Evolutionary conservation across 2,329 filamentous ascomycete species (phyloP).

Genomic region (Coleophoma eucalyptorum): DNA sequence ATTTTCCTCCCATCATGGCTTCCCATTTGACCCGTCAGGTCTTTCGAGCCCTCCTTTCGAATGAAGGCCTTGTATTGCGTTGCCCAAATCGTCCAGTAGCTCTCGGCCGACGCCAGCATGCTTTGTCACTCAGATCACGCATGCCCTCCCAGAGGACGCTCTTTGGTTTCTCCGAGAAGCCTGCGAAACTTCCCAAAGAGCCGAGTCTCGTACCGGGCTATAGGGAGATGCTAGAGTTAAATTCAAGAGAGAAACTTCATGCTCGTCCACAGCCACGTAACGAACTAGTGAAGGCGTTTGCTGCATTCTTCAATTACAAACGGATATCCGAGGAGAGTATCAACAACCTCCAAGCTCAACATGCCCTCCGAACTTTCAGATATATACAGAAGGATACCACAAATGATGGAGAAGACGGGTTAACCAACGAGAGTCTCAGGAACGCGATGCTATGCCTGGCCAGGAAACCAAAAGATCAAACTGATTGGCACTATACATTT

Average conservation of each 20-base stretch:
- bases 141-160: conserved; percentile 46
- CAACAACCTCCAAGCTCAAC: conserved; percentile 64
- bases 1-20: conserved; percentile 38
- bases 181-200: conserved; percentile 55
- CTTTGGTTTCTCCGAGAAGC: conserved; percentile 58
- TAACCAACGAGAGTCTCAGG: conserved; percentile 11
- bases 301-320: conserved; percentile 58
- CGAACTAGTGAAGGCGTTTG: conserved; percentile 64
- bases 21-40: conserved; percentile 58
- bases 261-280: conserved; percentile 59
- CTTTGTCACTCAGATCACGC: conserved; percentile 29
- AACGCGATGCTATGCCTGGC: conserved; percentile 10
- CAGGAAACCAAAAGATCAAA: conserved; percentile 17
- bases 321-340: conserved; percentile 42
- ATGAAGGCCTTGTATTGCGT: conserved; percentile 33
- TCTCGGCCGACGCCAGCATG: conserved; percentile 32
- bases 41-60: conserved; percentile 52
- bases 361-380: conserved; percentile 54
- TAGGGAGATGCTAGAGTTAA: conserved; percentile 65
- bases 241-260: conserved; percentile 57
- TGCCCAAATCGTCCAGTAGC: conserved; percentile 19
- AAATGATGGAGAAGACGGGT: conserved; percentile 10
- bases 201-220: conserved; percentile 68
- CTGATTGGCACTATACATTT: conserved; percentile 6
- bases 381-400: conserved; percentile 44